phyloP scores from a whole-genome alignment of 2,329 filamentous ascomycete genomes.

The Ascosphaera aggregata region DNA sequence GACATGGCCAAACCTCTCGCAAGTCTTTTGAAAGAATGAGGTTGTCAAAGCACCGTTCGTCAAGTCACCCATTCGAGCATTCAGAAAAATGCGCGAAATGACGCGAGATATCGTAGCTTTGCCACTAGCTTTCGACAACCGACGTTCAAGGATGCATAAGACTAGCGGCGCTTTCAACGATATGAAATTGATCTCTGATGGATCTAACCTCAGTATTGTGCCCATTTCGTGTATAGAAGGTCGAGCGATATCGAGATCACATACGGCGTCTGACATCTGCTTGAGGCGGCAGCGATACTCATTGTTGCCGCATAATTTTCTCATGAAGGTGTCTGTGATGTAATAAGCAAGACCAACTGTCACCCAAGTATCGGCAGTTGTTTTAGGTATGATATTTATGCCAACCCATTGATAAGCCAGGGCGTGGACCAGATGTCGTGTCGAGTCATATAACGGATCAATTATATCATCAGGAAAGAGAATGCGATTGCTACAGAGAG shows the following conservation, averaged over 20 bases:
- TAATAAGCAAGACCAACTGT: slow-evolving; percentile 78
- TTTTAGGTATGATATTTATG: slow-evolving; percentile 70
- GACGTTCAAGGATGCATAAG: slow-evolving; percentile 78
- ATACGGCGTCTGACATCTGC: slow-evolving; percentile 54
- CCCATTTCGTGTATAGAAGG: slow-evolving; percentile 69
- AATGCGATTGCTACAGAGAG: slow-evolving; percentile 66
- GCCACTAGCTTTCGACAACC: slow-evolving; percentile 69
- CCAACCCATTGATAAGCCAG: slow-evolving; percentile 87
- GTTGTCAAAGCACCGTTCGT: slow-evolving; percentile 45
- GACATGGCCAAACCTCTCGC: slow-evolving; percentile 71
- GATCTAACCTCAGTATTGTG: slow-evolving; percentile 50
- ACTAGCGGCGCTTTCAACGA: slow-evolving; percentile 74
- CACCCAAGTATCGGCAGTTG: slow-evolving; percentile 64
- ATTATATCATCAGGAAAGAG: slow-evolving; percentile 69
- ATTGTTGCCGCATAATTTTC: slow-evolving; percentile 76
- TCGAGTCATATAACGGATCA: slow-evolving; percentile 63
- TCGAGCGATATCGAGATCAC: slow-evolving; percentile 56
- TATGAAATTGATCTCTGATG: slow-evolving; percentile 78
- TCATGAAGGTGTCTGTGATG: slow-evolving; percentile 87
- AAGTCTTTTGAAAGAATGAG: slow-evolving; percentile 55
- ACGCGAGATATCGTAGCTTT: slow-evolving; percentile 67
- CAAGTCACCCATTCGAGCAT: slow-evolving; percentile 62
- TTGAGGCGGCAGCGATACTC: slow-evolving; percentile 86
- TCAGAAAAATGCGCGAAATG: slow-evolving; percentile 63
- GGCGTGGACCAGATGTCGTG: slow-evolving; percentile 57